phyloP scores from a whole-genome alignment of 2,329 filamentous ascomycete species.

The Aspergillus spinulosporus region DNA sequence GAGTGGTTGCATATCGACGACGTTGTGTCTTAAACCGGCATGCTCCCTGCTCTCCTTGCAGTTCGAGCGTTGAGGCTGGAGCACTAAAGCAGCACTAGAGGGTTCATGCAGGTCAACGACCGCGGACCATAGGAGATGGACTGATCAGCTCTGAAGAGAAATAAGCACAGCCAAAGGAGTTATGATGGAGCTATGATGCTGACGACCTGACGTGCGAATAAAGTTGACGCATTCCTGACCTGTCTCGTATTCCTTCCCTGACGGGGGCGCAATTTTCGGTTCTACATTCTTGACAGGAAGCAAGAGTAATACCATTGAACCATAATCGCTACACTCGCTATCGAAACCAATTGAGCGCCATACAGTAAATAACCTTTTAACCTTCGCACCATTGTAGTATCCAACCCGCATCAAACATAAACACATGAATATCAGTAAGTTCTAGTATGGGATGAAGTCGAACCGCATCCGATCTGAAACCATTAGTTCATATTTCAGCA shows the following conservation, averaged over 20 bases:
- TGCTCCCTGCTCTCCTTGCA: background rate
- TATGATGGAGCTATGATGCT: background rate
- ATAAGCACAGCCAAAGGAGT: too few species aligned
- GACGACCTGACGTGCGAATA: background rate
- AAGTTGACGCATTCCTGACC: conserved; percentile 9
- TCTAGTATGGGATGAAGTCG: conserved; percentile 24
- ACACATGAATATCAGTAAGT: background rate
- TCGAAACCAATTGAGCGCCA: background rate
- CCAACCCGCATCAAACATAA: background rate
- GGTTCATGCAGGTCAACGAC: background rate
- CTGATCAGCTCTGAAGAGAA: background rate
- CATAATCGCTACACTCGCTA: conserved; percentile 6
- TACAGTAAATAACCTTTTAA: background rate
- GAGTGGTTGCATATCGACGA: background rate
- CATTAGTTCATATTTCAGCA: background rate
- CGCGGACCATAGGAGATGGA: background rate
- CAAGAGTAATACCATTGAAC: background rate
- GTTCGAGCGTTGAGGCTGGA: background rate
- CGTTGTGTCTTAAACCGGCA: background rate
- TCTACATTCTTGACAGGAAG: background rate
- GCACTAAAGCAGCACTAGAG: background rate
- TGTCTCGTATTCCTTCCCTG: background rate
- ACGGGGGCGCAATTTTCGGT: background rate
- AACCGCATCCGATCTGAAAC: conserved; percentile 36
- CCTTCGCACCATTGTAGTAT: background rate